Evolutionary conservation across 2,329 filamentous ascomycete genomes (phyloP), one percentile per base, ranked within the genome.

Genomic region (Periglandula ipomoeae): DNA sequence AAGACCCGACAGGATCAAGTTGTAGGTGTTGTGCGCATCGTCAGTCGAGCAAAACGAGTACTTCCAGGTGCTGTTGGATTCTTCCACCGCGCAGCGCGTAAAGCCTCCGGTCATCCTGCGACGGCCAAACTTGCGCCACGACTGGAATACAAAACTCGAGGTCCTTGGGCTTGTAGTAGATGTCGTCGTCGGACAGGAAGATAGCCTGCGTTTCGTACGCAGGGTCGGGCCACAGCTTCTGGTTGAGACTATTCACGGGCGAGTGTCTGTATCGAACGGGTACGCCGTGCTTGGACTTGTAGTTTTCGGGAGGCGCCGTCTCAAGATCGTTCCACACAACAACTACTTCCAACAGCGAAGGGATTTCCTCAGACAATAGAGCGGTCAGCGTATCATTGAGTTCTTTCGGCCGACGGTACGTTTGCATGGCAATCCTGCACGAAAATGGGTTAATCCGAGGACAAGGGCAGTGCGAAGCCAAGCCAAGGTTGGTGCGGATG

Each of bases 141-240:
- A 57, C 45, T 69, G 65, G 47, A 70, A 70, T 20, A 61, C 64
- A n/a, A 67, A n/a, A 70, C 11, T 69, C 66, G 15, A 69, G 60
- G 41, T 70, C 67, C 3, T 53, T 48, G 19, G 66, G 66, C 24
- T 60, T 56, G 54, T 66, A 69, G 53, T 64, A 68, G 17, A 69
- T 64, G 48, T 70, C 67, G 49, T 69, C 67, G 38, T 70, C 67
- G 17, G 62, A 64, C 9, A 69, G 59, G 20, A 70, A 62, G n/a
- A 70, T 60, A 11, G 66, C 67, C 45, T 69, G 59, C 17, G 66
- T 69, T 41, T 60, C 52, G 53, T 65, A 69, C 1, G 56, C 54
- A 4, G 65, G 61, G 24, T 68, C 65, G 3, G 65, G 62, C 56
- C 59, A 58, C 32, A 69, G 61, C 50, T 68, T 68, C 40, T 65